phyloP scores from a whole-genome alignment of 2,329 filamentous ascomycete genomes.

The Ophiostoma ulmi region DNA sequence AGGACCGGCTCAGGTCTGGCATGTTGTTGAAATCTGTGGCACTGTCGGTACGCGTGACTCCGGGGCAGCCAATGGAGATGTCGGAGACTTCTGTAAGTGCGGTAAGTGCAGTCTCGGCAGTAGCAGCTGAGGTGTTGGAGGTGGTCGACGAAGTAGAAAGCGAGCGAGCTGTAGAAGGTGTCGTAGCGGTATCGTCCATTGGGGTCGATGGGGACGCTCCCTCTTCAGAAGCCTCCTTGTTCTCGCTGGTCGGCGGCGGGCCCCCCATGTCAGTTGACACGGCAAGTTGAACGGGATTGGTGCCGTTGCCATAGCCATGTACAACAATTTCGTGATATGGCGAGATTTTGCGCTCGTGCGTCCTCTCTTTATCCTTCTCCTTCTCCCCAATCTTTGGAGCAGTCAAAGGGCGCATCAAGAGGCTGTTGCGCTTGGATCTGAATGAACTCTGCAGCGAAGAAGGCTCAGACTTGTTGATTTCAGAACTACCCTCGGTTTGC shows the following conservation, averaged over 20 bases:
- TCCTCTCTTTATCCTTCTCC: background rate
- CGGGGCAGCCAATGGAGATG: background rate
- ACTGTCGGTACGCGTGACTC: background rate
- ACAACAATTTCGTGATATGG: conserved; percentile 49
- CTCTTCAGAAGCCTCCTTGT: background rate
- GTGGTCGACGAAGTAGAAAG: conserved; percentile 30
- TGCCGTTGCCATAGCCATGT: conserved; percentile 51
- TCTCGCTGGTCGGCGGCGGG: background rate
- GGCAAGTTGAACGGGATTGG: conserved; percentile 33
- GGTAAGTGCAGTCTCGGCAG: conserved; percentile 21
- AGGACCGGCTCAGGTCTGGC: conserved; percentile 16
- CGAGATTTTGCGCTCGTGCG: conserved; percentile 13
- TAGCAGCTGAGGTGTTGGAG: conserved; percentile 25
- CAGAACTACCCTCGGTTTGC: background rate
- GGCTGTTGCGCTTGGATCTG: conserved; percentile 15
- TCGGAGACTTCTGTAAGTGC: background rate
- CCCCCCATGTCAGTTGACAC: background rate
- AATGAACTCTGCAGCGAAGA: background rate
- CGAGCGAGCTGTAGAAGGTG: conserved; percentile 26
- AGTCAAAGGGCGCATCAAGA: conserved; percentile 11
- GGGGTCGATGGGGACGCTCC: background rate
- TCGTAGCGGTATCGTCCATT: background rate
- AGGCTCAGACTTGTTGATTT: background rate
- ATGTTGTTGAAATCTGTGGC: background rate
- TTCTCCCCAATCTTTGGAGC: background rate